Percentiles rank a stretch among this genome's conserved stretches.
Conservation (phyloP, 176 grass and related monocot genomes). For the Triticum turgidum region DNA sequence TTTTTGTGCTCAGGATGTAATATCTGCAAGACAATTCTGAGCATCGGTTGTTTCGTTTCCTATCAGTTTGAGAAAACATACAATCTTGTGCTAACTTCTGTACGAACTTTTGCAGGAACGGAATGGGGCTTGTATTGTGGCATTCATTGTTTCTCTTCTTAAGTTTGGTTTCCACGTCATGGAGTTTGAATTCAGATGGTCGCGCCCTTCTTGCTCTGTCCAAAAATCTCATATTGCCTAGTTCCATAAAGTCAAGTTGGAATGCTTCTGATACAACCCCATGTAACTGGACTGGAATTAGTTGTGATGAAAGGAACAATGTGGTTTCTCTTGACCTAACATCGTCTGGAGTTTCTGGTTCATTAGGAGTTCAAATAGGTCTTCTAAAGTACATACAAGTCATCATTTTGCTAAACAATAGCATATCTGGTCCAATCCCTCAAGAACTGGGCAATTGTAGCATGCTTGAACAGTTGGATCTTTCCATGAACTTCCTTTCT, state of each 20-base stretch:
- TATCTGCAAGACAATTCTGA: background rate
- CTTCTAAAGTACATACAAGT: conserved; percentile 34
- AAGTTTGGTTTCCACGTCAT: conserved; percentile 24
- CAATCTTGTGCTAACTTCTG: background rate
- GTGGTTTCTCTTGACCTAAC: conserved; percentile 51
- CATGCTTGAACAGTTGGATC: conserved; percentile 49
- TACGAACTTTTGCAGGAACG: background rate
- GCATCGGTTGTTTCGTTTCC: background rate
- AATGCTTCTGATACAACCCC: conserved; percentile 43
- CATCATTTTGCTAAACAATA: conserved; percentile 33
- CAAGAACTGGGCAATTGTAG: conserved; percentile 59
- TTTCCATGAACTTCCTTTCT: conserved; percentile 56
- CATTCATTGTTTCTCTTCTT: conserved; percentile 19
- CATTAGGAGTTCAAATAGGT: conserved; percentile 43
- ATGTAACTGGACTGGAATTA: conserved; percentile 56
- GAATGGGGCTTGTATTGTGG: conserved; percentile 37
- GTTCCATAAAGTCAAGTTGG: conserved; percentile 45
- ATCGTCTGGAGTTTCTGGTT: conserved; percentile 31
- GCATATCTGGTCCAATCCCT: conserved; percentile 51
- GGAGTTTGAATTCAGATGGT: conserved; percentile 56
- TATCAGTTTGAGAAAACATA: background rate
- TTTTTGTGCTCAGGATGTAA: background rate
- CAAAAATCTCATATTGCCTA: conserved; percentile 43
- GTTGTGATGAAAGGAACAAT: conserved; percentile 15
- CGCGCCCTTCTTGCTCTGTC: conserved; percentile 50